Evolutionary conservation across 352 stramenopile genomes (phyloP).

Genomic region (Pythium volutum): DNA sequence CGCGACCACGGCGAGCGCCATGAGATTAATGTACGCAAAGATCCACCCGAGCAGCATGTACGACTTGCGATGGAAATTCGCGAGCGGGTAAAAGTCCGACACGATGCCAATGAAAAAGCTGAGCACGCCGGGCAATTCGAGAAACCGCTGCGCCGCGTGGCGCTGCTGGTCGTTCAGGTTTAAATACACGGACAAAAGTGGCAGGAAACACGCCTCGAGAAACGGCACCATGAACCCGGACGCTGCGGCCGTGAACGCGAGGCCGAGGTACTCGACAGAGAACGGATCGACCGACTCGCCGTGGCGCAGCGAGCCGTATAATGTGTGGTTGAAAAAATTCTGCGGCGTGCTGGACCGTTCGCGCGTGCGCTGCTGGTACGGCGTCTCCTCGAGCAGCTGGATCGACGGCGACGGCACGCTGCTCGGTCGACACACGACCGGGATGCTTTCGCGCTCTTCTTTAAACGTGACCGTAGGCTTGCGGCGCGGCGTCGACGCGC

Average conservation of each 20-base stretch:
- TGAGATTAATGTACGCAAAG: conserved; percentile 62
- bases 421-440: conserved; percentile 52
- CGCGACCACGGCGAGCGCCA: conserved; percentile 60
- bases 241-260: conserved; percentile 53
- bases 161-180: conserved; percentile 43
- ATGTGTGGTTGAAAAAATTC: conserved; percentile 69
- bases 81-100: conserved; percentile 80
- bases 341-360: conserved; percentile 49
- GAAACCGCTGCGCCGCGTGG: conserved; percentile 46
- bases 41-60: conserved; percentile 78
- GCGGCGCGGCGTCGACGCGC: conserved; percentile 31
- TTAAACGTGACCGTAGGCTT: conserved; percentile 65
- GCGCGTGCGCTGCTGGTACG: conserved; percentile 32
- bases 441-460: conserved; percentile 45
- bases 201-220: conserved; percentile 56
- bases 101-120: conserved; percentile 76
- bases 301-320: conserved; percentile 65
- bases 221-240: conserved; percentile 69
- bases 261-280: conserved; percentile 54
- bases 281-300: conserved; percentile 56
- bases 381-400: conserved; percentile 53
- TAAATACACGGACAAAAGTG: conserved; percentile 59
- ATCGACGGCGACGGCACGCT: conserved; percentile 59
- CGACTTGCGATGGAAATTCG: conserved; percentile 70
- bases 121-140: conserved; percentile 50